Conservation (phyloP, 345 rosid species). For the Capsella bursapastoris region DNA sequence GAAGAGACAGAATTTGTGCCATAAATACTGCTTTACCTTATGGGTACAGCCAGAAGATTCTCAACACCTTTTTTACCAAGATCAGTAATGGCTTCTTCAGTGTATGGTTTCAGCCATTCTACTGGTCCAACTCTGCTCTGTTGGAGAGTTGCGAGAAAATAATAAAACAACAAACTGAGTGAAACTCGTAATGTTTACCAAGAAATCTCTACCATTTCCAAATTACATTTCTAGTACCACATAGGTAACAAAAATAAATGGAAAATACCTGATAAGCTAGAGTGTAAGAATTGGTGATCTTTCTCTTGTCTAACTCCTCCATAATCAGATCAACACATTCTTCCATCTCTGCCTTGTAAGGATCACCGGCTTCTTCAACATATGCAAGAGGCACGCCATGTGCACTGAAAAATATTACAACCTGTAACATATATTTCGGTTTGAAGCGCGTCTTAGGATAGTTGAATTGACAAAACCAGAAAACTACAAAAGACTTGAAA, state of each 20-base stretch:
- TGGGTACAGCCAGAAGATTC: constrained; percentile 88
- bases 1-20: neutral
- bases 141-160: constrained; percentile 35
- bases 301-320: constrained; percentile 93
- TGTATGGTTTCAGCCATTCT: constrained; percentile 99
- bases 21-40: constrained; percentile 55
- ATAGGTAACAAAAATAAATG: neutral
- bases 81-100: constrained; percentile 91
- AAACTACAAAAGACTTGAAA: constrained; percentile 10
- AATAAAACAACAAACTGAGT: neutral
- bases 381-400: constrained; percentile 99
- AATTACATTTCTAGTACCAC: neutral
- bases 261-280: constrained; percentile 92
- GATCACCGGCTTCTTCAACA: constrained; percentile 99
- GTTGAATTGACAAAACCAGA: constrained; percentile 15
- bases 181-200: neutral
- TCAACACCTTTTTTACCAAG: constrained; percentile 89
- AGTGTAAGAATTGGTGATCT: constrained; percentile 68
- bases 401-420: constrained; percentile 96
- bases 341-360: constrained; percentile 99
- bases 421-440: constrained; percentile 58
- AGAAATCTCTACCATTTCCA: no score
- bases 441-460: constrained; percentile 38
- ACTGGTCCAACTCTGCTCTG: constrained; percentile 99
- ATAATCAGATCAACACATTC: constrained; percentile 96